Percentiles rank a stretch among this genome's conserved stretches.
Evolutionary conservation across 345 rosid genomes (phyloP).

Genomic region (Camelina neglecta): DNA sequence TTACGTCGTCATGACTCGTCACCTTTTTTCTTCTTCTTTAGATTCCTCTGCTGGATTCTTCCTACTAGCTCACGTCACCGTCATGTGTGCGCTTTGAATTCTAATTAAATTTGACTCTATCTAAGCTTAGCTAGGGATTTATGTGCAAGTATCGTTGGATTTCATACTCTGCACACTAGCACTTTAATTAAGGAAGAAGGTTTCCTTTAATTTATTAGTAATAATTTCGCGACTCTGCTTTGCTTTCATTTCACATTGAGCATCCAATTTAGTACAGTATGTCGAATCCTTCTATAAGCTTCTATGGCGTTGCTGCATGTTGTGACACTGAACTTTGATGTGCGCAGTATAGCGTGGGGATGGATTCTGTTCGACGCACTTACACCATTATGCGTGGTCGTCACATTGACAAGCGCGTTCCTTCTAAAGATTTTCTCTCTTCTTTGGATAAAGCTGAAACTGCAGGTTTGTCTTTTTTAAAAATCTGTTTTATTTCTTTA

Average conservation of each 20-base stretch:
- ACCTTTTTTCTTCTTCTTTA: background rate
- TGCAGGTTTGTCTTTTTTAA: constrained; percentile 47
- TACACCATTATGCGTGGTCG: constrained; percentile 70
- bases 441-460: constrained; percentile 57
- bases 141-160: background rate
- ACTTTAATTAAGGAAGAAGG: background rate
- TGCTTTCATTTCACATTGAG: background rate
- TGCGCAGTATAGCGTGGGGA: constrained; percentile 33
- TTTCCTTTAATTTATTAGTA: constrained; percentile 5
- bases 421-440: constrained; percentile 53
- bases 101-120: background rate
- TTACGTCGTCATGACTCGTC: background rate
- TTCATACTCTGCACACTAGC: background rate
- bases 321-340: constrained; percentile 13
- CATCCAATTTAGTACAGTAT: background rate
- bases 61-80: constrained; percentile 31
- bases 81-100: background rate
- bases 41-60: background rate
- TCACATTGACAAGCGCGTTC: constrained; percentile 69
- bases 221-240: background rate
- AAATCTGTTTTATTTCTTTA: background rate
- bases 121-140: background rate
- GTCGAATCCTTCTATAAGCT: constrained; percentile 17
- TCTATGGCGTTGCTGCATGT: constrained; percentile 3
- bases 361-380: constrained; percentile 48